Evolutionary conservation across 1,284 basidiomycete species (phyloP), one percentile per base, ranked within the genome.

Genomic region (Neolentinus lepideus): DNA sequence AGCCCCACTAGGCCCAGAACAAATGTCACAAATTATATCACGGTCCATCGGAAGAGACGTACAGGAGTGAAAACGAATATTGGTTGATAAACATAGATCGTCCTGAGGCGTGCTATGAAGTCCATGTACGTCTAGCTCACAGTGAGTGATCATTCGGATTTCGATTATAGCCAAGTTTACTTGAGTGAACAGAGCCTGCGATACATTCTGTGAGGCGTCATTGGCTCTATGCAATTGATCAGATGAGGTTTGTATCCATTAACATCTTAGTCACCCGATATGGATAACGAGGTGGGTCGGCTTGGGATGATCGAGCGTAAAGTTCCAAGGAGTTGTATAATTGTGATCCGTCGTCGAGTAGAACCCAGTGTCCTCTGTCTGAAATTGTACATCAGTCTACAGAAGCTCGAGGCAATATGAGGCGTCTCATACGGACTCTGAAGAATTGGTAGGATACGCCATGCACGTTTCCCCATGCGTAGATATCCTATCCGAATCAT

Each of bases 341-440:
- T 83, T 82, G 65, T 83, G 80, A 59, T 81, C 76, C 2, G 71
- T 67, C 1, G 77, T 77, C 60, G 76, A 77, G 59, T 70, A 79
- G 59, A 73, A 83, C 0, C 80, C 80, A 0, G 75, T 78, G 59
- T 83, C 79, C 62, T 83, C 80, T 0, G 80, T 81, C 77, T 81
- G 56, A 14, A 52, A 12, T 57, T 26, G 54, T 26, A n/a, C 2
- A 26, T 8, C n/a, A 31, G 38, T 21, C 16, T 16, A n/a, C 19
- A 8, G 12, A 8, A 16, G n/a, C 16, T 43, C 29, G 38, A 4
- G 6, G 24, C 59, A 27, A 55, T 31, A 26, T n/a, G 35, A 21
- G n/a, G 48, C n/a, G n/a, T n/a, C n/a, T n/a, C 24, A 21, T 9
- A 57, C 58, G n/a, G 33, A 71, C 69, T 48, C 57, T 66, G 69